Evolutionary conservation across 306 rosid species (phyloP), one percentile per base, ranked within the genome.

Genomic region (Cucurbita argyrosperma): DNA sequence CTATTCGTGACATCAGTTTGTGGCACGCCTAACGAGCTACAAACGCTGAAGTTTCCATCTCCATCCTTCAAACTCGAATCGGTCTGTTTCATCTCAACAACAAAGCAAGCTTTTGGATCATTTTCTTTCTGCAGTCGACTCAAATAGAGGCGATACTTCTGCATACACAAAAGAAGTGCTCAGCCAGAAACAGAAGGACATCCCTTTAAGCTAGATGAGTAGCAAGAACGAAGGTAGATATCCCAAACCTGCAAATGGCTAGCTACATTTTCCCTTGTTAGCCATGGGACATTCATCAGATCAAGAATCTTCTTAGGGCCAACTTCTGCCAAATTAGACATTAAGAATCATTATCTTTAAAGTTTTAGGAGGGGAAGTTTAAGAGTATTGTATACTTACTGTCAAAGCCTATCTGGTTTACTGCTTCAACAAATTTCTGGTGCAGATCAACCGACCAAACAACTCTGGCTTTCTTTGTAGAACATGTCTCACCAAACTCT

Each of bases 381-480:
- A 30, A 21, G 10, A 46, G 14, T 30, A 26, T 50, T 69, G 0
- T 70, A 74, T 77, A 84, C 99, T 85, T 87, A 95, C 99, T 95
- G 83, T 91, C 96, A 75, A 95, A 88, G 37, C 97, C 99, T 73
- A 95, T 95, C 65, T 87, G 97, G 76, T 95, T 85, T 74, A 95
- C 99, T 4, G 99, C 99, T 79, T 88, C 91, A 19, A 95, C 99
- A 75, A 95, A 95, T 84, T 95, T 88, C 83, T 95, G 99, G 81
- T 95, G 99, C 77, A 95, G 97, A 80, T 95, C 99, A 2, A 95
- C 88, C 21, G 97, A 91, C 99, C 99, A 95, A 73, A 95, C 96
- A 18, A 95, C 97, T 82, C 99, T 85, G 64, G 97, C 91, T 82
- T 88, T 95, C 85, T 91, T 95, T 0, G 88, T 37, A 15, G 97